Evolutionary conservation across 2,329 filamentous ascomycete species (phyloP), one percentile per base, ranked within the genome.

Genomic region (Fusarium luffae): DNA sequence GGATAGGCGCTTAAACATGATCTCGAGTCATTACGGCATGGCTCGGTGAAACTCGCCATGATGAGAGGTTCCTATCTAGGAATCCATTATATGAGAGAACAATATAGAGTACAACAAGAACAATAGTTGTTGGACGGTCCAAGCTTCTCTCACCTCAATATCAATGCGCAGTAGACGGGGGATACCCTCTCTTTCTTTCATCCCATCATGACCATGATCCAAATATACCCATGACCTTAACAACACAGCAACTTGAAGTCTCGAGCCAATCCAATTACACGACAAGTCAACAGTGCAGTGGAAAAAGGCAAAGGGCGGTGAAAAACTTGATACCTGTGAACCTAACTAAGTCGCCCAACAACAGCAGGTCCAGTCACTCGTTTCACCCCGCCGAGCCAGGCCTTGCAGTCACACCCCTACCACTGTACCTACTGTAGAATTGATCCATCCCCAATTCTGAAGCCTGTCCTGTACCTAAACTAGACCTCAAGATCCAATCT

Each of bases 301-400:
- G 50, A 57, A 70, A 66, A 55, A 58, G 48, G 58, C 68, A 73
- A 74, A 74, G 71, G 71, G 71, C 71, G 71, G 71, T 74, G 71
- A 74, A 74, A 74, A 74, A 62, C 60, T 59, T 55, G 66, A 72
- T 64, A 70, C 65, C 34, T 66, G 37, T 64, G 56, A 51, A 66
- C 49, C 63, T 55, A 51, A 54, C 66, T 72, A 72, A 68, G 27
- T 54, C n/a, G 27, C 70, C 66, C 68, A 70, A 70, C 68, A 70
- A 71, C 51, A 59, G 34, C 43, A 69, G 57, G 67, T 18, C 25
- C 47, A 28, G 52, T 70, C 68, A 70, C 68, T 58, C 42, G 54
- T 44, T 54, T 54, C 59, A 71, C 68, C 68, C 61, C 70, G 58
- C 68, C 57, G 32, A 57, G 48, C 58, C 63, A 37, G 28, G 34